Evolutionary conservation across 2,329 filamentous ascomycete species (phyloP), one percentile per base, ranked within the genome.

Genomic region (Cladosporium phlei): DNA sequence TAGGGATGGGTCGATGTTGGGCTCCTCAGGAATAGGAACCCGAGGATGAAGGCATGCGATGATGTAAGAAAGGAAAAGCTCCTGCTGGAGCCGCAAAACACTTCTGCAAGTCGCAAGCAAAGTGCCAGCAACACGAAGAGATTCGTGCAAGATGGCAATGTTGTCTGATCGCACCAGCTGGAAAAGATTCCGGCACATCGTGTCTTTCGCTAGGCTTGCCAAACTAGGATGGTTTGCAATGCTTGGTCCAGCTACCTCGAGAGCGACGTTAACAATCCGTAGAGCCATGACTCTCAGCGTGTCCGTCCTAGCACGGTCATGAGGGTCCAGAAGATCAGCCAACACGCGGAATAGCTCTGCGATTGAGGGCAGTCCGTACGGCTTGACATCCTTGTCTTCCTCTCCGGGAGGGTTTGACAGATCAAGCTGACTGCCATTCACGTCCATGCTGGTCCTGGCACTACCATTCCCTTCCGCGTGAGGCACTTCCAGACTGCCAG

Each of bases 211-310:
- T 47, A 98, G 78, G 4, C 79, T 81, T 9, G 91, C 90, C 42
- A 98, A 72, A 48, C 86, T 88, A 5, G 91, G 90, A 64, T 98
- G 93, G 53, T 86, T 86, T 38, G 90, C 88, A 62, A 98, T 96
- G 6, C 90, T 95, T 3, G 93, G 91, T 0, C 93, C 93, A 2
- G 93, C 89, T 48, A 98, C 91, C 68, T 98, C 93, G 17, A 98
- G 78, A 2, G 93, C 93, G 34, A 98, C 93, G 65, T 98, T 93
- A 46, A 98, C 93, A 53, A 98, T 97, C 33, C 93, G 82, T 55
- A 98, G 71, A 14, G 93, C 93, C 90, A 98, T 98, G 30, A 98
- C 88, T 57, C 91, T 82, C 85, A 97, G 93, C 1, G 88, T 85
- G 62, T 98, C 93, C 2, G 89, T 94, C 65, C 96, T 88, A 57